Conservation (phyloP, 1,284 basidiomycete genomes). For the Cutaneotrichosporon sp. region DNA sequence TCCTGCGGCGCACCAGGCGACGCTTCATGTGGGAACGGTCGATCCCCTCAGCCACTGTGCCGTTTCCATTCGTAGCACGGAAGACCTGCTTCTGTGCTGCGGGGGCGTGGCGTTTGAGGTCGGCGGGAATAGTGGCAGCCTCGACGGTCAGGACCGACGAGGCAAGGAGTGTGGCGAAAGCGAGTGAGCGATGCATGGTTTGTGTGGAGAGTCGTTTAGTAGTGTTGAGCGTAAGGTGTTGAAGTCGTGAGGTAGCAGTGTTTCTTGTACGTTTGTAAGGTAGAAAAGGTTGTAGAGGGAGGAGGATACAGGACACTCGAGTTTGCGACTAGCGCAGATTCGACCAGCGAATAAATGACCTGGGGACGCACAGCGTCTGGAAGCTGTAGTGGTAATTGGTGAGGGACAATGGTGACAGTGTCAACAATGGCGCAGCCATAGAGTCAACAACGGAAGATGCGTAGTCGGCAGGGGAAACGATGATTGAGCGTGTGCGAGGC, state of each 20-base stretch:
- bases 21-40: background rate
- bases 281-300: background rate
- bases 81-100: conserved; percentile 5
- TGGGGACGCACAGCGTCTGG: conserved; percentile 5
- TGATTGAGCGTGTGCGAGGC: too few species aligned
- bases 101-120: background rate
- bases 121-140: conserved; percentile 1
- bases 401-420: background rate
- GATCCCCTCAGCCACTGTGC: background rate
- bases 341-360: conserved; percentile 14
- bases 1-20: conserved; percentile 11
- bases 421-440: background rate
- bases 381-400: background rate
- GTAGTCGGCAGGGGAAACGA: too few species aligned
- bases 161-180: conserved; percentile 4
- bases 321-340: conserved; percentile 16
- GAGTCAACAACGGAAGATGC: background rate
- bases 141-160: conserved; percentile 2
- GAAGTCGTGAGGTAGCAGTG: background rate
- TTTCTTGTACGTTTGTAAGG: background rate
- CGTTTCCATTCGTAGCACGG: background rate
- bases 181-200: conserved; percentile 4
- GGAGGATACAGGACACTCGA: background rate
- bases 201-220: background rate
- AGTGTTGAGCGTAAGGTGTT: too few species aligned